Base-by-base conservation (phyloP, 345 rosid species). In the Anacardium occidentale region DNA sequence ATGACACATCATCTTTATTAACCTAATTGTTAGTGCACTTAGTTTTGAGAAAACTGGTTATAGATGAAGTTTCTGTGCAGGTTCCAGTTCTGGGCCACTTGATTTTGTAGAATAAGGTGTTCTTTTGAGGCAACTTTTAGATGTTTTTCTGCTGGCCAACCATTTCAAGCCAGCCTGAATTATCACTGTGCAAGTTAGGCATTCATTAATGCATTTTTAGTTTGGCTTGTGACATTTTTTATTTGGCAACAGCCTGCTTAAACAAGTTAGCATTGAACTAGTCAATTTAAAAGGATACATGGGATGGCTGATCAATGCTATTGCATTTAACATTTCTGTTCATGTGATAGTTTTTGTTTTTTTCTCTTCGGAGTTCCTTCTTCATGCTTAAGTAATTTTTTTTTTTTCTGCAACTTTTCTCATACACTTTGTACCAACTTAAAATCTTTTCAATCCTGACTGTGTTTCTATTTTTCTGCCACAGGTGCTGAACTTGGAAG, bases 401-500 rank as follows among this genome's bases (percentile, higher is more conserved):
- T 37, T 26, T 15, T 25, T 65, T 17, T 65, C 68, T 32, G n/a
- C n/a, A 55, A 1, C 10, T 59, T 59, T 15, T 26, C 17, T 50
- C 8, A 10, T 62, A n/a, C 21, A 21, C 60, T 13, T 7, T 26
- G 7, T 42, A 26, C 14, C 53, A 66, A 17, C 21, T 51, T 32
- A 4, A 5, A 15, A 56, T 22, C 42, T 57, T 58, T 20, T 29
- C 17, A 13, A 13, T 62, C 24, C 52, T 74, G 66, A 60, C 5
- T 58, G 5, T 37, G n/a, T 59, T 5, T 75, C 47, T 59, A 6
- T 1, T 69, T 21, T 22, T 20, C 63, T 40, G 22, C 37, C 45
- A 34, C 71, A 94, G 98, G 94, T 94, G 34, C 76, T 94, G 75
- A 92, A 85, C 78, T 82, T 90, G 74, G 97, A 89, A 78, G 83